phyloP scores from a whole-genome alignment of 495 filamentous ascomycete genomes.

The Aspergillus sclerotiicarbonarius region DNA sequence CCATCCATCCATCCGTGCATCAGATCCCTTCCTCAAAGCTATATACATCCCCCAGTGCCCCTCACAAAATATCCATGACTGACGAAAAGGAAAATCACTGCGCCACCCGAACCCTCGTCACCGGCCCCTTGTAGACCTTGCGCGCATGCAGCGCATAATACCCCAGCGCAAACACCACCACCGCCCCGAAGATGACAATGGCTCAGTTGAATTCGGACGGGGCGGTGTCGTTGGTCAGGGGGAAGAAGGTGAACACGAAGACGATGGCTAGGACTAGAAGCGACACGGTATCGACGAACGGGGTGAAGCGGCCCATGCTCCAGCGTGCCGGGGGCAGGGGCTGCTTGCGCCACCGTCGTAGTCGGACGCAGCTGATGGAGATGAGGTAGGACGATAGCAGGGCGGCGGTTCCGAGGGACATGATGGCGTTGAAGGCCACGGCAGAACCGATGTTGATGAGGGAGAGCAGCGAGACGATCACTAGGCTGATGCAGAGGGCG shows the following conservation, averaged over 20 bases:
- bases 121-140: slow-evolving; percentile 45
- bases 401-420: slow-evolving; percentile 41
- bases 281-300: slow-evolving; percentile 30
- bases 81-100: neutral
- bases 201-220: slow-evolving; percentile 8
- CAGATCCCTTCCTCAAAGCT: too few species aligned
- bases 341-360: slow-evolving; percentile 30
- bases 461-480: slow-evolving; percentile 36
- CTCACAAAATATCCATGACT: too few species aligned
- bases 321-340: slow-evolving; percentile 38
- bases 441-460: slow-evolving; percentile 48
- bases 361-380: slow-evolving; percentile 39
- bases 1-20: too few species aligned
- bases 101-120: slow-evolving; percentile 28
- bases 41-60: too few species aligned
- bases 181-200: slow-evolving; percentile 43
- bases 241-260: slow-evolving; percentile 42
- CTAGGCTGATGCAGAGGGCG: slow-evolving; percentile 37
- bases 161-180: slow-evolving; percentile 41
- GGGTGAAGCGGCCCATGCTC: slow-evolving; percentile 32
- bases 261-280: slow-evolving; percentile 38
- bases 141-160: slow-evolving; percentile 47
- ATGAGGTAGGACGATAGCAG: slow-evolving; percentile 47
- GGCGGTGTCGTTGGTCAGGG: neutral
- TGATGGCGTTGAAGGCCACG: slow-evolving; percentile 46